Evolutionary conservation across 805 yeast genomes (phyloP), one percentile per base, ranked within the genome.

Genomic region (Candida anglica): DNA sequence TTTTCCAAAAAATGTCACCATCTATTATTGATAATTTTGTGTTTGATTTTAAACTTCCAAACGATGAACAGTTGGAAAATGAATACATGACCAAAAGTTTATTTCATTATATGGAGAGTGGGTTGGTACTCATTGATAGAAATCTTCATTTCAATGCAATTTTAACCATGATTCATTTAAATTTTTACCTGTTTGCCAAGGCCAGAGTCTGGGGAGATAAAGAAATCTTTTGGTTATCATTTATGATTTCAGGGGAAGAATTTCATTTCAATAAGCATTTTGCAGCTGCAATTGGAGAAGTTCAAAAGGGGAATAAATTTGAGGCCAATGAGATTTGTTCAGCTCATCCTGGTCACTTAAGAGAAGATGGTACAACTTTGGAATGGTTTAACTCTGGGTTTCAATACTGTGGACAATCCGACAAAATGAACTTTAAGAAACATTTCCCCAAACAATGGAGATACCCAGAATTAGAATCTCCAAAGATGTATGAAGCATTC

Each of bases 311-410:
- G n/a, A n/a, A n/a, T n/a, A n/a, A n/a, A 34, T 45, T 44, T 50
- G 52, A 56, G 44, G 63, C 56, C 27, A 44, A 59, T 31, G 79
- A 75, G 53, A 42, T 77, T 13, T 77, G 84, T 50, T 67, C 80
- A 1, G 75, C 78, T 19, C 83, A 77, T 48, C 83, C 83, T 0
- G 81, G 76, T 3, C 85, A 78, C 52, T 52, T 78, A 5, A 52
- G 52, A 11, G 59, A 56, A 20, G 70, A 63, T 16, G 55, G 50
- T 21, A 37, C 39, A 21, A 42, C 60, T n/a, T 41, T 66, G 14
- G 44, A 60, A 13, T 67, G 73, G 73, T 52, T 67, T 35, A 67
- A 67, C 40, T 66, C 72, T 1, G 73, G 73, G 1, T 66, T 59
- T 43, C 44, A 53, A 19, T 64, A 48, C 39, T 67, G 73, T 52